phyloP scores from a whole-genome alignment of 2,329 filamentous ascomycete species.

The Calonectria crousiana region DNA sequence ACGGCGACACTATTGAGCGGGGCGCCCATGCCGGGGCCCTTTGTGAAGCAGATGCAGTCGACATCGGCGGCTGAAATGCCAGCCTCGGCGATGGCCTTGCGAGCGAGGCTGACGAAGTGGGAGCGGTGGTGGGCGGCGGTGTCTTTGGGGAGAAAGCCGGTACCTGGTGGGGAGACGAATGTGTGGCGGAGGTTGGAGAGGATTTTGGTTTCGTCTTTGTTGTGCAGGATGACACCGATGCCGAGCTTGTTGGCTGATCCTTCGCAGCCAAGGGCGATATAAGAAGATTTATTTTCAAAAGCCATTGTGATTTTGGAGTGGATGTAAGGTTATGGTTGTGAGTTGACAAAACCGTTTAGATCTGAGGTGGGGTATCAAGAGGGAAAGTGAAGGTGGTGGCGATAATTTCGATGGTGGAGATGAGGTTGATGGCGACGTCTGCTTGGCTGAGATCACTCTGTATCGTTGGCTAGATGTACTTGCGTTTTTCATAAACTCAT shows the following conservation, averaged over 20 bases:
- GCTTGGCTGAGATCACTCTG: neutral
- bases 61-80: conserved; percentile 73
- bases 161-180: conserved; percentile 89
- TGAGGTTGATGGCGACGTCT: neutral
- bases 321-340: neutral
- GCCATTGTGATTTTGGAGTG: conserved; percentile 28
- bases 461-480: neutral
- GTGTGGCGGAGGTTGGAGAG: conserved; percentile 96
- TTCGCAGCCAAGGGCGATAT: conserved; percentile 75
- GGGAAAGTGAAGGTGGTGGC: conserved; percentile 9
- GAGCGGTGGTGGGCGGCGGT: conserved; percentile 91
- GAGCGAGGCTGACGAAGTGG: conserved; percentile 86
- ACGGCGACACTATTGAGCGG: conserved; percentile 89
- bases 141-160: conserved; percentile 96
- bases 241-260: conserved; percentile 98
- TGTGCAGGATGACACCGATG: conserved; percentile 90
- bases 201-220: conserved; percentile 68
- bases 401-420: neutral
- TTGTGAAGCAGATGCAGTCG: conserved; percentile 95
- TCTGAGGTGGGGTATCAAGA: conserved; percentile 16
- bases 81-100: conserved; percentile 80
- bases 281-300: conserved; percentile 52
- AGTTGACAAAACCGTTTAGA: neutral
- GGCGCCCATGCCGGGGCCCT: conserved; percentile 96
- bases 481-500: neutral